Evolutionary conservation across 495 filamentous ascomycete species (phyloP).

Genomic region (Aspergillus kassunensis): DNA sequence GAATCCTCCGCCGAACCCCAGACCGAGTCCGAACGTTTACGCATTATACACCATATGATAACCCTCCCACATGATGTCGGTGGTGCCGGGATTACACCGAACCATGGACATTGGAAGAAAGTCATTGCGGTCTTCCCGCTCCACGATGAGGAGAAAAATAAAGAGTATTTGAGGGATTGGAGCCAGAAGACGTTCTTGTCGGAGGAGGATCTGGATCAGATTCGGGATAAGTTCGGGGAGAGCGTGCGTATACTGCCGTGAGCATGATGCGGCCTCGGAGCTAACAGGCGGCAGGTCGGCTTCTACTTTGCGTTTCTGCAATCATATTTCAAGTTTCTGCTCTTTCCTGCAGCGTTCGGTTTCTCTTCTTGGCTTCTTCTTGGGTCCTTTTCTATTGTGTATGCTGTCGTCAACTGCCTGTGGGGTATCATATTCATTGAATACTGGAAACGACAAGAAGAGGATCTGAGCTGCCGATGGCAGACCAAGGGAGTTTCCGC

Average conservation of each 20-base stretch:
- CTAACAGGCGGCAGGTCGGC: constrained; percentile 54
- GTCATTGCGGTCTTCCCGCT: constrained; percentile 83
- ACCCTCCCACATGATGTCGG: constrained; percentile 76
- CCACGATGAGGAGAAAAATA: constrained; percentile 85
- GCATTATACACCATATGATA: constrained; percentile 82
- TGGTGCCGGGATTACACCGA: constrained; percentile 84
- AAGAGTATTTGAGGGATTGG: constrained; percentile 87
- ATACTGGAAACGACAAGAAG: constrained; percentile 94
- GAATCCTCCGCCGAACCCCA: constrained; percentile 66
- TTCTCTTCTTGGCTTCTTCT: constrained; percentile 76
- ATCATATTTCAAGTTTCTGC: constrained; percentile 81
- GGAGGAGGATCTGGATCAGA: constrained; percentile 71
- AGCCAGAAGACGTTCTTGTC: constrained; percentile 74
- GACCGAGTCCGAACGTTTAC: constrained; percentile 81
- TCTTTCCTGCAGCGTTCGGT: constrained; percentile 82
- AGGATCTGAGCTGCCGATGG: constrained; percentile 88
- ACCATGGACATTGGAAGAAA: constrained; percentile 77
- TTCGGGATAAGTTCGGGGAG: constrained; percentile 88
- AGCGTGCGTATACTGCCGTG: constrained; percentile 46
- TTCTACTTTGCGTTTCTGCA: constrained; percentile 97
- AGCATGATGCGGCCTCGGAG: background rate
- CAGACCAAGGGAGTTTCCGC: constrained; percentile 82
- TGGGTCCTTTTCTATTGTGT: constrained; percentile 78
- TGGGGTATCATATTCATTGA: constrained; percentile 93
- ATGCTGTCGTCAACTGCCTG: constrained; percentile 73